Base-by-base conservation (phyloP, 768 basidiomycete species). In the Leccinum arenicola region DNA sequence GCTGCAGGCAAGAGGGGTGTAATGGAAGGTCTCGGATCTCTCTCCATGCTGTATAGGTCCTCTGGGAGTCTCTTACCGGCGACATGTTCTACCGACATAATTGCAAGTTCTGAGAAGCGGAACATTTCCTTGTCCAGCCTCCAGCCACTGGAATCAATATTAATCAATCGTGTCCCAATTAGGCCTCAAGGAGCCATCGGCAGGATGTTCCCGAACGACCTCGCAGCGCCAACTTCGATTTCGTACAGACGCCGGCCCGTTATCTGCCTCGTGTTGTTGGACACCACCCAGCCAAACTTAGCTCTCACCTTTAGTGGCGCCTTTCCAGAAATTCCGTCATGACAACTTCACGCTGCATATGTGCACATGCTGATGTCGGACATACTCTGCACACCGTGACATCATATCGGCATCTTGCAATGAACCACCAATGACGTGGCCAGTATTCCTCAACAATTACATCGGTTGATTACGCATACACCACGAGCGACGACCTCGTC, bases 201-300 rank as follows among this genome's bases (percentile, higher is more conserved):
- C 33, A 14, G 31, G 27, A 61, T 54, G 58, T 40, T 72, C 70
- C 59, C 70, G 61, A 54, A 64, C 61, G 72, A 61, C 58, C 54
- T 52, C 48, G 25, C 56, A 50, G 65, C 61, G 63, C 60, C 64
- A 58, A 53, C 43, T 45, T 45, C n/a, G 36, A 45, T 19, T 25
- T 54, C 66, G 54, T 60, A 71, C 57, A 71, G 70, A 66, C 70
- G 66, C 70, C 64, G 61, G 62, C 36, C 49, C 58, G 66, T 65
- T 66, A 68, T 67, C 70, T 62, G 70, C 69, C 68, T 70, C 70
- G 36, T 70, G 67, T 57, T 5, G 48, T 19, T 54, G 52, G 48
- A 25, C 27, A 25, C 27, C 23, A 54, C 43, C 14, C n/a, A 33
- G 14, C 50, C 8, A 19, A 19, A 27, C 54, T n/a, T 48, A 50